These are phyloP conservation scores for Xerocomus brunneocitrinus DNA, from an alignment of 768 basidiomycete genomes.

Conservation along the genomic window DNA sequence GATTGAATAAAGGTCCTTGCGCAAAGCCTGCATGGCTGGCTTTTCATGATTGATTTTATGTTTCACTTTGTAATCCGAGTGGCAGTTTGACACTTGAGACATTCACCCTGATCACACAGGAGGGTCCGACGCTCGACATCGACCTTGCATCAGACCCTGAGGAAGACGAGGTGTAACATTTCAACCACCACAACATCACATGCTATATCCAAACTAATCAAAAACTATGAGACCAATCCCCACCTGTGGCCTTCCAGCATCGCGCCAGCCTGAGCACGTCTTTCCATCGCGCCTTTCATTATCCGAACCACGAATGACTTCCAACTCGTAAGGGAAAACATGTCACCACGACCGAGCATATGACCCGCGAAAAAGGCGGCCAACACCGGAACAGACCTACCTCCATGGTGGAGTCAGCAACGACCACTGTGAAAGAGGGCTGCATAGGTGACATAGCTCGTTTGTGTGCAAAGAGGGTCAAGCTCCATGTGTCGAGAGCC, in stretches of 20 bases:
- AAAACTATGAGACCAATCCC: not conserved
- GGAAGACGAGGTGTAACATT: not conserved
- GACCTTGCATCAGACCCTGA: not conserved
- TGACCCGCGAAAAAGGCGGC: not conserved
- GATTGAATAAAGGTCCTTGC: constrained; percentile 4
- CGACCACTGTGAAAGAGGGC: not conserved
- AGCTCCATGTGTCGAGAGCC: no score
- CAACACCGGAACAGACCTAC: not conserved
- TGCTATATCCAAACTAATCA: not conserved
- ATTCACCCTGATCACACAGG: no score
- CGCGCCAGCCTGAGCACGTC: not conserved
- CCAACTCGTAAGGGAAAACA: not conserved
- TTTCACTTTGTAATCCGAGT: not conserved
- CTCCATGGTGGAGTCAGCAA: no score
- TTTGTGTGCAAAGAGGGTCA: no score
- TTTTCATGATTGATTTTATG: constrained; percentile 2
- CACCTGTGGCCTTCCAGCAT: not conserved
- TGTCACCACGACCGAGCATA: not conserved
- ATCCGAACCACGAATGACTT: no score
- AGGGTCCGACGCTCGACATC: no score
- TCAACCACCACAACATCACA: no score
- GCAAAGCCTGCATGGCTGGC: constrained; percentile 1
- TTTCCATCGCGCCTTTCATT: not conserved
- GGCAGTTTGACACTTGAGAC: not conserved
- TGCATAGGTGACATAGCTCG: not conserved